Evolutionary conservation across 1,284 basidiomycete species (phyloP).

Genomic region (Rhodotorula sp.): DNA sequence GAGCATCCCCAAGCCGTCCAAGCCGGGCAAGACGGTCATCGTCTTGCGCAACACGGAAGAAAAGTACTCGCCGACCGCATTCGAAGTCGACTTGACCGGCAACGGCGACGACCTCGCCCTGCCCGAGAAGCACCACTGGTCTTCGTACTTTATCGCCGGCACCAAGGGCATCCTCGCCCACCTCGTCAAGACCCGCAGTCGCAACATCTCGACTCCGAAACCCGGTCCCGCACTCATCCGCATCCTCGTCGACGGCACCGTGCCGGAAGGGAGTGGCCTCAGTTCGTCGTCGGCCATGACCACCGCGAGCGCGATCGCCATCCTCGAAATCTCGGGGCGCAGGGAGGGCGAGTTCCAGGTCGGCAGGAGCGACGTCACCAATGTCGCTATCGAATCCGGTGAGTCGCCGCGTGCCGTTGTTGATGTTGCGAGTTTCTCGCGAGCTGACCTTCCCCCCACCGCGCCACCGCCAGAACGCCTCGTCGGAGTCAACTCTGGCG

Average conservation of each 20-base stretch:
- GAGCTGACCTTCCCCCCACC: not conserved
- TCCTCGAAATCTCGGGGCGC: conserved; percentile 57
- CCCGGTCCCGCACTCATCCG: conserved; percentile 16
- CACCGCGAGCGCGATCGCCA: conserved; percentile 73
- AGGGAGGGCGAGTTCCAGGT: conserved; percentile 64
- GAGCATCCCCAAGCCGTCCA: conserved; percentile 55
- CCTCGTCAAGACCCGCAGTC: conserved; percentile 47
- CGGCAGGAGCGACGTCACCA: conserved; percentile 66
- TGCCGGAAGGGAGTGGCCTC: conserved; percentile 76
- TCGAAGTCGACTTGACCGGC: conserved; percentile 51
- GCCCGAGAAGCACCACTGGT: conserved; percentile 69
- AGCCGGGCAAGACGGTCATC: conserved; percentile 29
- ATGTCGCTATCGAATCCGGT: conserved; percentile 72
- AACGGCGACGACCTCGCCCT: conserved; percentile 63
- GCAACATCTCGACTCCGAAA: not conserved
- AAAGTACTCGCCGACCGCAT: conserved; percentile 57
- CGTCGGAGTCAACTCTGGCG: conserved; percentile 60
- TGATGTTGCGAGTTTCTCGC: not conserved
- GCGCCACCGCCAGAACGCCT: conserved; percentile 57
- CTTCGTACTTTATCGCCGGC: conserved; percentile 79
- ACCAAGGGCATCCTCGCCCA: conserved; percentile 72
- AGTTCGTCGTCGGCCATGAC: conserved; percentile 79
- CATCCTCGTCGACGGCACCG: conserved; percentile 59
- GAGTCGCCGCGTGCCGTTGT: not conserved
- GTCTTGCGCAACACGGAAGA: conserved; percentile 57